Base-by-base conservation (phyloP, 2,329 filamentous ascomycete genomes). In the Aspergillus eucalypticola region DNA sequence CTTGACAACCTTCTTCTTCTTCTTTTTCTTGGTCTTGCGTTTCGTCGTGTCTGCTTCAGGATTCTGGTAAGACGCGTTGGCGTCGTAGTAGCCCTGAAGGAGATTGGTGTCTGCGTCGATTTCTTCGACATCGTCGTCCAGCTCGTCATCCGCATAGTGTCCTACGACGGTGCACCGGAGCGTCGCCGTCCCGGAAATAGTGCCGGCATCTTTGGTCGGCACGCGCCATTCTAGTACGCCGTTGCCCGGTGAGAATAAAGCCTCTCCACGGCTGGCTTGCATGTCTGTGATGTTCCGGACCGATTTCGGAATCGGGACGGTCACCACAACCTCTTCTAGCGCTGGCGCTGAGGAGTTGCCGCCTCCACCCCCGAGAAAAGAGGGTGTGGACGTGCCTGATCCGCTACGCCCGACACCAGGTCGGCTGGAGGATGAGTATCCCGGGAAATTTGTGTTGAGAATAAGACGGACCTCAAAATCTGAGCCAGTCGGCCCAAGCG, bases 381-480 rank as follows among this genome's bases (percentile, higher is more conserved):
- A 82, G 4, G 79, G 77, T 5, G 77, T 79, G 13, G 77, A 79
- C 41, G 77, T 75, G 10, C 82, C 81, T 44, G 82, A 82, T 25
- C 79, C 60, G 76, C 76, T 51, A 17, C 73, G 70, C 25, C 69
- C 66, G n/a, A 58, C 62, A 13, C 69, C 81, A 76, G 64, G 81
- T 72, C 62, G 66, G 71, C 74, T 74, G 11, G 69, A 70, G 17
- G 78, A 71, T 6, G 74, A 70, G 62, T 80, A 78, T 25, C 82
- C 80, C 1, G 83, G 81, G 62, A 91, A 88, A 27, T 88, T 82
- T 69, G 84, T 89, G 70, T 88, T 88, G 42, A 92, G 83, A 60
- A 87, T 86, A 23, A 96, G 75, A 54, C 90, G 85, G 51, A 96
- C 91, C 75, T 98, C 93, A 69, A 99, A 98, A 58, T 98, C 95